These are phyloP conservation scores for Onygenales sp. DNA, from an alignment of 2,329 filamentous ascomycete genomes.

Conservation along the genomic window DNA sequence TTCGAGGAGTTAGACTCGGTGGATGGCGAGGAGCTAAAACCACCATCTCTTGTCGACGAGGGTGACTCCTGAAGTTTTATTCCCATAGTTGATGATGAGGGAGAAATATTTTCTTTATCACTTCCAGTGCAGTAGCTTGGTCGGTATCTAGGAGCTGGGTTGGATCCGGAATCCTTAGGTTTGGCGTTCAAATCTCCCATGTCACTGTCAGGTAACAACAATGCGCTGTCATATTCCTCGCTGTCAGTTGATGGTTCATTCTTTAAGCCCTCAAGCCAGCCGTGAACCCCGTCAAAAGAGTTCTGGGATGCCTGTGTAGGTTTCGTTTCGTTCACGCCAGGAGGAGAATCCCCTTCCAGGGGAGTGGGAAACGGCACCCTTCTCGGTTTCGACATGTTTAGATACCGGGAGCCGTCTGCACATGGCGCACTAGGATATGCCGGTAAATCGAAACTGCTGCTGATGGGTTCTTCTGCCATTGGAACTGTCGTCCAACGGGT, in stretches of 20 bases:
- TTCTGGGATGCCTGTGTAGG: neutral
- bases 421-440: neutral
- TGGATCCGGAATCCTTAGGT: neutral
- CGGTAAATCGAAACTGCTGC: neutral
- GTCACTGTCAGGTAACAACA: neutral
- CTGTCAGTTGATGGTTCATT: neutral
- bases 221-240: neutral
- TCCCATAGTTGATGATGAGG: neutral
- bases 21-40: neutral
- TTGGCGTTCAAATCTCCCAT: neutral
- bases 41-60: neutral
- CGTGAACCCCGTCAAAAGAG: constrained; percentile 1
- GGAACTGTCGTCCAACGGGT: neutral
- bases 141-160: neutral
- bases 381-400: neutral
- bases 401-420: neutral
- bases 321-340: neutral
- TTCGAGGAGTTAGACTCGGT: neutral
- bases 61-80: no score
- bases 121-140: neutral
- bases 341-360: neutral
- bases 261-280: constrained; percentile 1
- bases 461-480: neutral
- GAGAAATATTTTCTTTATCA: constrained; percentile 1
- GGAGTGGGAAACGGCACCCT: neutral